These are phyloP conservation scores for Rubroboletus satanas DNA, from an alignment of 768 basidiomycete species.

Conservation along the genomic window DNA sequence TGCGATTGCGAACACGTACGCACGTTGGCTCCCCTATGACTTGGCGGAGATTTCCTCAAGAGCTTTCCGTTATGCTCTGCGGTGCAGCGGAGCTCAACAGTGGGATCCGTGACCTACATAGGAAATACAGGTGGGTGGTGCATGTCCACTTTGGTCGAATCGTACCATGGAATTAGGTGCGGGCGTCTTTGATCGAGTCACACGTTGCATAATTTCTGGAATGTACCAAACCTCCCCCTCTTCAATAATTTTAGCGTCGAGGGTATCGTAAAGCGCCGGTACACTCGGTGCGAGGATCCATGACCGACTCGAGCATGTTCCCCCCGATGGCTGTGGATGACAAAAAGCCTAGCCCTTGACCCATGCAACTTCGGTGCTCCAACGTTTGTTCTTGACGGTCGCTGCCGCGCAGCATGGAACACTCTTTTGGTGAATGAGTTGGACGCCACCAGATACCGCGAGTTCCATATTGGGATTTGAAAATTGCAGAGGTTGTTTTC, in stretches of 20 bases:
- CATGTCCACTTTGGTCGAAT: constrained; percentile 18
- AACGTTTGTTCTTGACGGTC: neutral
- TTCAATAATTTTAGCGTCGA: constrained; percentile 9
- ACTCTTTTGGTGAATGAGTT: constrained; percentile 14
- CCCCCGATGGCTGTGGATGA: constrained; percentile 13
- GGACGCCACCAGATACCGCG: constrained; percentile 27
- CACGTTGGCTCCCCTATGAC: constrained; percentile 20
- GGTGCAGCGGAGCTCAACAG: constrained; percentile 11
- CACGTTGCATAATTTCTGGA: constrained; percentile 29
- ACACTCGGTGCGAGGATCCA: constrained; percentile 12
- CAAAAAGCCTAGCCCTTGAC: constrained; percentile 24
- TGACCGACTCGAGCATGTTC: constrained; percentile 4
- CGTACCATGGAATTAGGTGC: constrained; percentile 10
- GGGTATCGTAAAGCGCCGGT: constrained; percentile 21
- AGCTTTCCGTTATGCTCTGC: constrained; percentile 21
- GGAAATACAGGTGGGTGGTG: constrained; percentile 23
- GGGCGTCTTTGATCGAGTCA: constrained; percentile 12
- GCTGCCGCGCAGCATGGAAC: constrained; percentile 22
- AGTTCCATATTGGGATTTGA: constrained; percentile 21
- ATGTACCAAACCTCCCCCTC: constrained; percentile 9
- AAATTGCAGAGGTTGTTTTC: constrained; percentile 12
- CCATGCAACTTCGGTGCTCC: constrained; percentile 17
- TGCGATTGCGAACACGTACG: constrained; percentile 18
- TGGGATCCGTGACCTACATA: constrained; percentile 18
- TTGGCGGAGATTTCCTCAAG: constrained; percentile 21